Percentiles rank a stretch among this genome's conserved stretches.
Conservation (phyloP, 1,139 yeast genomes). For the Magnusiomyces paraingens region DNA sequence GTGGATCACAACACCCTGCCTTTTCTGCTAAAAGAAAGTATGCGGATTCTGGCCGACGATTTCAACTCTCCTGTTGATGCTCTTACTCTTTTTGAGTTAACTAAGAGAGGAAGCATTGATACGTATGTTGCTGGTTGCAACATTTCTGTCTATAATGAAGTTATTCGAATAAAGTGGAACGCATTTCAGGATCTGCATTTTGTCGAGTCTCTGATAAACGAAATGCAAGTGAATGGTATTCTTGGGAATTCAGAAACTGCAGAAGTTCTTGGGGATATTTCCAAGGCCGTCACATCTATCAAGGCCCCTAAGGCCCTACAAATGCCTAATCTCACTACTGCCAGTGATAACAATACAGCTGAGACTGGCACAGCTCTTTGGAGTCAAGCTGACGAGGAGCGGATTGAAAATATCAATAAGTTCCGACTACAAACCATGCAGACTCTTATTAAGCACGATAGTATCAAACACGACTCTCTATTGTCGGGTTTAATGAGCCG, state of each 20-base stretch:
- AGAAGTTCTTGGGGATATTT: constrained; percentile 27
- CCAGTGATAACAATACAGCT: too few relatives aligned
- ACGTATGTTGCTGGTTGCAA: constrained; percentile 38
- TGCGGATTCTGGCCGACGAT: constrained; percentile 27
- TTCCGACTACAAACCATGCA: constrained; percentile 25
- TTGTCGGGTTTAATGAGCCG: neutral
- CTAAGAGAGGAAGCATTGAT: constrained; percentile 34
- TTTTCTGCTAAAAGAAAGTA: constrained; percentile 15
- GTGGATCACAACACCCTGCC: constrained; percentile 20
- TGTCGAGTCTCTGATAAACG: constrained; percentile 34
- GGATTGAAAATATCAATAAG: constrained; percentile 28
- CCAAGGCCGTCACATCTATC: constrained; percentile 20
- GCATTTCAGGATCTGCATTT: constrained; percentile 36
- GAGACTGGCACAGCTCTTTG: constrained; percentile 24
- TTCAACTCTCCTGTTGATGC: constrained; percentile 38
- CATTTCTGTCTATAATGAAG: constrained; percentile 37
- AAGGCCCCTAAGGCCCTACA: neutral
- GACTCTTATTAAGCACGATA: neutral
- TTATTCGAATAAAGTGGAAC: constrained; percentile 37
- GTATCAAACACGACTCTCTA: constrained; percentile 3
- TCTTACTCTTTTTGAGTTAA: constrained; percentile 35
- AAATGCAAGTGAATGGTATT: constrained; percentile 41
- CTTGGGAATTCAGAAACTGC: constrained; percentile 35
- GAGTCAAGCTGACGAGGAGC: constrained; percentile 32
- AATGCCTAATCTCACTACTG: too few relatives aligned